Percentiles rank a stretch among this genome's conserved stretches.
These are phyloP conservation scores for Wickerhamomyces strasburgensis DNA, from an alignment of 805 yeast species.

Conservation along the genomic window DNA sequence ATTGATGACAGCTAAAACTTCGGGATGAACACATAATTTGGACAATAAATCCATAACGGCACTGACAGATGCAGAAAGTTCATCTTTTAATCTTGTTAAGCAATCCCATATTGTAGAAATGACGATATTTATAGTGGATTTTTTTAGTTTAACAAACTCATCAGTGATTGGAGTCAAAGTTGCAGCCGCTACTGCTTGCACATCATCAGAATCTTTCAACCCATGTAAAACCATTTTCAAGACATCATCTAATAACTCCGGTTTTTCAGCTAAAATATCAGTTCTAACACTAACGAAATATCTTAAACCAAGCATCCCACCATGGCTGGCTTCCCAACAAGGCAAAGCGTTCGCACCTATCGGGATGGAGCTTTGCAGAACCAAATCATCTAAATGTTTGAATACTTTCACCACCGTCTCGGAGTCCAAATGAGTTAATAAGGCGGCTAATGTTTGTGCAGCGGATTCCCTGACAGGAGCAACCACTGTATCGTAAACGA, in stretches of 20 bases:
- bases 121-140: constrained; percentile 39
- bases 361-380: constrained; percentile 48
- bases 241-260: constrained; percentile 58
- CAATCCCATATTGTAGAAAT: constrained; percentile 86
- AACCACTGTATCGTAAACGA: constrained; percentile 93
- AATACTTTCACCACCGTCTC: constrained; percentile 59
- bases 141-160: constrained; percentile 71
- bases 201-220: constrained; percentile 76
- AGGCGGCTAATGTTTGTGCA: constrained; percentile 90
- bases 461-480: constrained; percentile 98
- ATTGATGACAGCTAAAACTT: constrained; percentile 70
- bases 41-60: constrained; percentile 93
- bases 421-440: constrained; percentile 63
- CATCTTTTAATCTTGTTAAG: constrained; percentile 79
- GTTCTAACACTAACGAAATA: constrained; percentile 89
- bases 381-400: constrained; percentile 57
- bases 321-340: constrained; percentile 97
- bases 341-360: constrained; percentile 34
- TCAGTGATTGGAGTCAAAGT: constrained; percentile 84
- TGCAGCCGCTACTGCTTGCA: constrained; percentile 94
- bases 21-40: constrained; percentile 74
- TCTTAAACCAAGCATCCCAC: constrained; percentile 90
- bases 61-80: constrained; percentile 90
- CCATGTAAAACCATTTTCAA: constrained; percentile 86
- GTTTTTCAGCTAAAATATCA: constrained; percentile 60